Percentiles rank a stretch among this genome's conserved stretches.
Conservation (phyloP, 1,284 basidiomycete genomes). For the Cryptococcus sp. region DNA sequence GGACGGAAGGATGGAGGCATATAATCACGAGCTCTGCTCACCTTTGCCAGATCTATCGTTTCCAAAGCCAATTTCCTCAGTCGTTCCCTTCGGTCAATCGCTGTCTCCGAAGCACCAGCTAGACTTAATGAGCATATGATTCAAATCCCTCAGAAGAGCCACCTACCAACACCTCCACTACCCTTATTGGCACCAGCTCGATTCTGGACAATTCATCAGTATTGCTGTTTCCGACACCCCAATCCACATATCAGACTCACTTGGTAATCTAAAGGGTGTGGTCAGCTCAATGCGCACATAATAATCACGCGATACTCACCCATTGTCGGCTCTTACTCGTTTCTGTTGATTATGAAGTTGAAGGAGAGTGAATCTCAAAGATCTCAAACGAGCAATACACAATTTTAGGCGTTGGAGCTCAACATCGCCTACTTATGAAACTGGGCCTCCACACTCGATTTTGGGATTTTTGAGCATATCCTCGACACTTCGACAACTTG, state of each 20-base stretch:
- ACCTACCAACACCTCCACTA: slow-evolving; percentile 74
- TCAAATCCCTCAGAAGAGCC: too few species aligned
- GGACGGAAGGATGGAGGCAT: too few species aligned
- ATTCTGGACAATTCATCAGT: slow-evolving; percentile 55
- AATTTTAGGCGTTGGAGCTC: neutral
- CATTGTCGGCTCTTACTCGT: neutral
- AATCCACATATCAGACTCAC: slow-evolving; percentile 15
- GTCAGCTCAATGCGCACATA: neutral
- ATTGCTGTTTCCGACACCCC: neutral
- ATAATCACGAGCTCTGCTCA: slow-evolving; percentile 33
- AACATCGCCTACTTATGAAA: too few species aligned
- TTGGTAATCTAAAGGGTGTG: slow-evolving; percentile 38
- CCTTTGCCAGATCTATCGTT: slow-evolving; percentile 93
- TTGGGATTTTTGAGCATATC: too few species aligned
- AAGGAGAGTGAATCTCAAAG: neutral
- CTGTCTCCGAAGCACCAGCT: slow-evolving; percentile 62
- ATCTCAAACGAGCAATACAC: neutral
- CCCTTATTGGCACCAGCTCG: slow-evolving; percentile 94
- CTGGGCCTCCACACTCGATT: too few species aligned
- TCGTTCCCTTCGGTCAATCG: slow-evolving; percentile 91
- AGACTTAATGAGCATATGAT: neutral
- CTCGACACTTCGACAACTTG: too few species aligned
- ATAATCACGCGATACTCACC: neutral
- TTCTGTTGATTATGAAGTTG: neutral
- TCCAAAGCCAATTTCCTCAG: slow-evolving; percentile 91